Percentiles rank a stretch among this genome's conserved stretches.
Evolutionary conservation across 208 protist genomes (phyloP).

Genomic region (Crithidia acanthocephali): DNA sequence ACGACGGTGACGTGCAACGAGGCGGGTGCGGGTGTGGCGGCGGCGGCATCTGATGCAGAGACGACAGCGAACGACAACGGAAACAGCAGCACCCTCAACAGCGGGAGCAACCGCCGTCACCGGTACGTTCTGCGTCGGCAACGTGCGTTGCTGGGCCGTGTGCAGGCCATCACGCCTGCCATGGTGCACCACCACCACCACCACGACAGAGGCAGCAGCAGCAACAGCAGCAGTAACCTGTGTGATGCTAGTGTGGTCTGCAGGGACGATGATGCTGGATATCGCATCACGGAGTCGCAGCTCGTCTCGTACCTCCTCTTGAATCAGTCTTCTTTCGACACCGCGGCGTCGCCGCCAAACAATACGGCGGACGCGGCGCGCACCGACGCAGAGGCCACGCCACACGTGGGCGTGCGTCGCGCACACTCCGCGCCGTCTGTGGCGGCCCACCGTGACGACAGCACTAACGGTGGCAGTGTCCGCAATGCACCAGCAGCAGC

Average conservation of each 20-base stretch:
- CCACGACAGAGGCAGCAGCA: not conserved
- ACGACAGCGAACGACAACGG: not conserved
- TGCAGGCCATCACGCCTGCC: constrained; percentile 29
- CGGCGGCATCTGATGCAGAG: not conserved
- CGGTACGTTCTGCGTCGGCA: constrained; percentile 27
- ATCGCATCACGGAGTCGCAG: not conserved
- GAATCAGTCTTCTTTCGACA: constrained; percentile 28
- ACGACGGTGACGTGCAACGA: constrained; percentile 30
- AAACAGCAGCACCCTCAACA: not conserved
- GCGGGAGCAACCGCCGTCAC: constrained; percentile 1
- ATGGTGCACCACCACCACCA: constrained; percentile 20
- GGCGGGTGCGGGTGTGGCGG: not conserved
- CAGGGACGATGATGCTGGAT: not conserved
- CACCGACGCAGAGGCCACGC: not conserved
- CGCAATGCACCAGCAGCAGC: too few species aligned
- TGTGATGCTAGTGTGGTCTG: not conserved
- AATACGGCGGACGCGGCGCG: not conserved
- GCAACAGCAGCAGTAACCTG: not conserved
- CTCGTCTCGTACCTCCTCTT: constrained; percentile 33
- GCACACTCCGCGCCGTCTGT: constrained; percentile 11
- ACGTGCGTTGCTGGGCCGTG: constrained; percentile 34
- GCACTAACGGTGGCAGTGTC: not conserved
- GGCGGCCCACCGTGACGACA: not conserved
- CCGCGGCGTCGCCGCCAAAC: not conserved
- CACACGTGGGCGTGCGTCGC: not conserved